Evolutionary conservation across 2,329 filamentous ascomycete species (phyloP), one percentile per base, ranked within the genome.

Genomic region (Curvularia lunata): DNA sequence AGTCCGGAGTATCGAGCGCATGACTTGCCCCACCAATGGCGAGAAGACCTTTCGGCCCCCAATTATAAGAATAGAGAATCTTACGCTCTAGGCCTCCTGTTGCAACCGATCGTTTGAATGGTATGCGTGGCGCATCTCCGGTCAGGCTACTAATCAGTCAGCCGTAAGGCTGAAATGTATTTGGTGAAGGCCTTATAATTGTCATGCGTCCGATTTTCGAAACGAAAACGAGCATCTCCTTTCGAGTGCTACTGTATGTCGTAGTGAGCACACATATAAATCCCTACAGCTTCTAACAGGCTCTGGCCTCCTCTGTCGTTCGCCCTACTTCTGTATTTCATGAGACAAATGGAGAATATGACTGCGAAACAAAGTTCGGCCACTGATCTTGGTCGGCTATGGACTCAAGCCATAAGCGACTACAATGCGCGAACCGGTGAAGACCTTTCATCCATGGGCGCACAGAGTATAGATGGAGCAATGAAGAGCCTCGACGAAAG

Each of bases 351-450:
- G 41, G 41, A 43, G 21, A 43, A 21, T n/a, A 23, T n/a, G 41
- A n/a, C 41, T 16, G 23, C 41, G 16, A 43, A 43, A 43, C 21
- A 48, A 42, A 54, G 43, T 8, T 42, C 34, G 9, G 25, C 50
- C 5, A 59, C 62, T 10, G 65, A 67, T 48, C 56, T 63, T 19
- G 61, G 52, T 16, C 21, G 41, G 23, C 45, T 67, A 18, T 66
- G 63, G 63, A 49, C 43, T 16, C 47, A 45, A 25, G 65, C 63
- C 6, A 21, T 67, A 23, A 25, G 52, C 13, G 60, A 68, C 27
- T 67, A 67, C 46, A 48, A 48, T 21, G 59, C 53, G 6, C 50
- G 51, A 8, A 67, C 59, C 1, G 54, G 52, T 1, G 41, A 51
- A n/a, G 38, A 66, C 23, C 52, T 61, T 12, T 25, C 46, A 13